These are phyloP conservation scores for Vitis hybrid DNA, from an alignment of 177 flowering plant genomes.

Conservation along the genomic window DNA sequence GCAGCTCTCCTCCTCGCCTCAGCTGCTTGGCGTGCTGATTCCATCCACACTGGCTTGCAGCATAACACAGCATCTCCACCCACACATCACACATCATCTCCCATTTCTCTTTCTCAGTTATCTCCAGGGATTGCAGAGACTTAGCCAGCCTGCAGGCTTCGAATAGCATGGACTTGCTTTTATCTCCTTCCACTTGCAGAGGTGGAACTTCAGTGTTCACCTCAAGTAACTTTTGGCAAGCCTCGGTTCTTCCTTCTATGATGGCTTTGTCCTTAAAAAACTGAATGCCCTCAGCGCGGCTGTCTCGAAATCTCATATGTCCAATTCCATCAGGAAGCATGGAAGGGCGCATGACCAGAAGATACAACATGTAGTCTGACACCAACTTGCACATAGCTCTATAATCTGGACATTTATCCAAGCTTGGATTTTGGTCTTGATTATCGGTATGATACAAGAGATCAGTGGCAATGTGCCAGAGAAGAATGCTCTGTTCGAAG, in stretches of 20 bases:
- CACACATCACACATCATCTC: constrained; percentile 11
- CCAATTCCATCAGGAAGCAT: constrained; percentile 33
- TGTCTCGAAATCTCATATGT: constrained; percentile 23
- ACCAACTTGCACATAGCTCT: constrained; percentile 20
- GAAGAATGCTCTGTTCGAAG: constrained; percentile 31
- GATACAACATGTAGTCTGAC: constrained; percentile 35
- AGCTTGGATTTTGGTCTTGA: background rate
- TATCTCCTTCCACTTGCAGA: constrained; percentile 18
- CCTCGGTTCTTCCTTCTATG: background rate
- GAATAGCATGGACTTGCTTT: constrained; percentile 27
- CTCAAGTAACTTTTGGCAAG: constrained; percentile 18
- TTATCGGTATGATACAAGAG: constrained; percentile 14
- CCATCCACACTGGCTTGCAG: constrained; percentile 17
- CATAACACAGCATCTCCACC: constrained; percentile 18
- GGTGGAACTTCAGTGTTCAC: constrained; percentile 12
- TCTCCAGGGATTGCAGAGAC: background rate
- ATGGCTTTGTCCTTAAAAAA: constrained; percentile 10
- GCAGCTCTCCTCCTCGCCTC: background rate
- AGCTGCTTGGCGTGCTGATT: background rate
- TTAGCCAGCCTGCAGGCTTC: constrained; percentile 26
- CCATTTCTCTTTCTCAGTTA: constrained; percentile 13
- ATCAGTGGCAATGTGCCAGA: constrained; percentile 46
- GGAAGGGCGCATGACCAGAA: constrained; percentile 22
- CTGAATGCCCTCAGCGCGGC: constrained; percentile 18
- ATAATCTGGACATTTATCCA: background rate